Base-by-base conservation (phyloP, 2,329 filamentous ascomycete species). In the Metarhizium rileyi region DNA sequence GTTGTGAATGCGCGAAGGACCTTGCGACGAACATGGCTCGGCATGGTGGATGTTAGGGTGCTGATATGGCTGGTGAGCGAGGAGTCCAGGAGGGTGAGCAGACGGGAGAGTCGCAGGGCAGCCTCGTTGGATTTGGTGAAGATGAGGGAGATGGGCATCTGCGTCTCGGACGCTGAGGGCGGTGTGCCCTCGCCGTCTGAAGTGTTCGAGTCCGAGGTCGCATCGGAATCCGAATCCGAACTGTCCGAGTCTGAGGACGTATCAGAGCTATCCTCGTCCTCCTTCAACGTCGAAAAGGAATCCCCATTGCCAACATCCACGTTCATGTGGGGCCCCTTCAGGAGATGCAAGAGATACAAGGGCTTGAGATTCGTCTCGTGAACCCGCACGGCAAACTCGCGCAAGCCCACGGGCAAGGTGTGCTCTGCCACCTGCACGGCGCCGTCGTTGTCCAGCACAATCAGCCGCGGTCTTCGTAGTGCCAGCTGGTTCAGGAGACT, bases 51-150 rank as follows among this genome's bases (percentile, higher is more conserved):
- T 14, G 87, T 87, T 53, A 93, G 78, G 0, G 84, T 88, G 52
- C 81, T 81, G 48, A 87, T 77, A 40, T 76, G 69, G 1, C 71
- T 61, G 3, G 76, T 70, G 30, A 85, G 70, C 0, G 72, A 64
- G 1, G 83, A 81, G 18, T 80, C 73, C 22, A 95, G 73, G 1
- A 90, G 71, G 2, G 74, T 70, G 10, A 97, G 74, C 0, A 97
- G 80, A 20, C 88, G 85, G 1, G 86, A 83, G n/a, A 97, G 77
- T 51, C 93, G 86, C n/a, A 87, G 77, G 1, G 91, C 88, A 18
- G 84, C 81, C 64, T 95, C 90, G 63, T 91, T 95, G 50, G 87
- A 94, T 59, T 89, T 89, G 44, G 90, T 90, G 64, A 97, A 97
- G 56, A 97, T 82, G 33, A 97, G 75, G 10, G 85, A 80, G 3